A percentile compares a stretch with the other conserved stretches of the same genome.
These are phyloP conservation scores for Chaetomiaceae sp. DNA, from an alignment of 2,329 filamentous ascomycete species.

Conservation along the genomic window DNA sequence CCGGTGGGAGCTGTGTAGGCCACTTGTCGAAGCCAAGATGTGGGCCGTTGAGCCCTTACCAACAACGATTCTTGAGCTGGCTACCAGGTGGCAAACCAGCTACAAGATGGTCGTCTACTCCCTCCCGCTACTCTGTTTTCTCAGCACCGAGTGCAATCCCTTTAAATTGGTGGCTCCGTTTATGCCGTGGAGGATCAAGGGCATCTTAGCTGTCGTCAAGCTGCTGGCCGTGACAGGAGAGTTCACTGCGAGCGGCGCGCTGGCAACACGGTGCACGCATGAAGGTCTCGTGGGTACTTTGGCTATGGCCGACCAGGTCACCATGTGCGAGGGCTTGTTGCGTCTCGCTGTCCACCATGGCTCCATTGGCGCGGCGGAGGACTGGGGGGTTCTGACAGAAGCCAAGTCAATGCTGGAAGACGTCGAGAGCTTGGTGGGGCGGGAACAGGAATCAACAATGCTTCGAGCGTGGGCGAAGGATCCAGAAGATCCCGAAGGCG, in stretches of 20 bases:
- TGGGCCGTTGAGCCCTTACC: constrained; percentile 50
- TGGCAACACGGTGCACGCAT: constrained; percentile 28
- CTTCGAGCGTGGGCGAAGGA: constrained; percentile 43
- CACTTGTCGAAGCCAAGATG: constrained; percentile 35
- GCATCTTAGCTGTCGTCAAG: constrained; percentile 48
- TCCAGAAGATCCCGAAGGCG: constrained; percentile 37
- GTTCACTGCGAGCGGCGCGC: constrained; percentile 31
- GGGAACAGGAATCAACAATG: constrained; percentile 42
- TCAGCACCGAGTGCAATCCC: constrained; percentile 46
- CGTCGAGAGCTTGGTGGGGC: constrained; percentile 43
- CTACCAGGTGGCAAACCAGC: constrained; percentile 43
- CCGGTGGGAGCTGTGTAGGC: constrained; percentile 37
- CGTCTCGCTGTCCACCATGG: constrained; percentile 43
- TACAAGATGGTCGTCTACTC: constrained; percentile 40
- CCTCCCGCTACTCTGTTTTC: constrained; percentile 45
- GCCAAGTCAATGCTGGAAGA: constrained; percentile 47
- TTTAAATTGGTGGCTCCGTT: constrained; percentile 49
- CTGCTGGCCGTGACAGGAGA: constrained; percentile 48
- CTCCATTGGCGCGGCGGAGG: constrained; percentile 39
- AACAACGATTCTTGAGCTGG: constrained; percentile 42
- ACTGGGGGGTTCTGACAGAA: constrained; percentile 43
- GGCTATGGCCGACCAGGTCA: constrained; percentile 47
- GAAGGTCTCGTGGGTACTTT: constrained; percentile 31
- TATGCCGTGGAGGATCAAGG: constrained; percentile 46
- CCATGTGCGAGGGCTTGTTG: constrained; percentile 50